Evolutionary conservation across 2,329 filamentous ascomycete genomes (phyloP).

Genomic region (Pseudocercospora cruenta): DNA sequence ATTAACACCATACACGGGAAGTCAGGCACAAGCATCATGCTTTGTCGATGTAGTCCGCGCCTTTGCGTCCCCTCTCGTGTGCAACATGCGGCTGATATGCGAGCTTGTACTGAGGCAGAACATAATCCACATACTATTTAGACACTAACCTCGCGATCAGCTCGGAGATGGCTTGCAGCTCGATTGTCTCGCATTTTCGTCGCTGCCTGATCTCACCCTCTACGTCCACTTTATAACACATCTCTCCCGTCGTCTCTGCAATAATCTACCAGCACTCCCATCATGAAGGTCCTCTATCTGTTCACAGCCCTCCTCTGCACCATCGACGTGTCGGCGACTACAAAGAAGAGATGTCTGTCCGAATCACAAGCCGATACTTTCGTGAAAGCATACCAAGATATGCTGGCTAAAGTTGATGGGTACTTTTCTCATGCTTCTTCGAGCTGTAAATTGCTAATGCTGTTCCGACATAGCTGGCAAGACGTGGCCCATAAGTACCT

Average conservation of each 20-base stretch:
- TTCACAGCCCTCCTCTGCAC: background rate
- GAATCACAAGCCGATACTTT: slow-evolving; percentile 4
- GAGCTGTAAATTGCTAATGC: background rate
- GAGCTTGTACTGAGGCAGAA: background rate
- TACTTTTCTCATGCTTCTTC: background rate
- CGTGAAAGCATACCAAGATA: slow-evolving; percentile 13
- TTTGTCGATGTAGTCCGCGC: background rate
- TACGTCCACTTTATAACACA: background rate
- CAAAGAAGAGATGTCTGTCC: slow-evolving; percentile 2
- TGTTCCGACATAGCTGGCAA: background rate
- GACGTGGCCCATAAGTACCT: slow-evolving; percentile 1
- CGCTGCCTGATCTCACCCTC: background rate
- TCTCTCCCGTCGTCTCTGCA: no score
- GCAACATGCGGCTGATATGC: background rate
- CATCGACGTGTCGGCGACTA: background rate
- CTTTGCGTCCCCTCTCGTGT: background rate
- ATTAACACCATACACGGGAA: background rate
- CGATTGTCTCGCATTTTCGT: background rate
- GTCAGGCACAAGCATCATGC: background rate
- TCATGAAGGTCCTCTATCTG: background rate
- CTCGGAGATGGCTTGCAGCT: background rate
- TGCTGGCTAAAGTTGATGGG: slow-evolving; percentile 11
- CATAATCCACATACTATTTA: background rate
- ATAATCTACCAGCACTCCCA: background rate
- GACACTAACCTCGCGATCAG: background rate